Evolutionary conservation across 495 filamentous ascomycete genomes (phyloP), one percentile per base, ranked within the genome.

Genomic region (Trichoderma erinaceum): DNA sequence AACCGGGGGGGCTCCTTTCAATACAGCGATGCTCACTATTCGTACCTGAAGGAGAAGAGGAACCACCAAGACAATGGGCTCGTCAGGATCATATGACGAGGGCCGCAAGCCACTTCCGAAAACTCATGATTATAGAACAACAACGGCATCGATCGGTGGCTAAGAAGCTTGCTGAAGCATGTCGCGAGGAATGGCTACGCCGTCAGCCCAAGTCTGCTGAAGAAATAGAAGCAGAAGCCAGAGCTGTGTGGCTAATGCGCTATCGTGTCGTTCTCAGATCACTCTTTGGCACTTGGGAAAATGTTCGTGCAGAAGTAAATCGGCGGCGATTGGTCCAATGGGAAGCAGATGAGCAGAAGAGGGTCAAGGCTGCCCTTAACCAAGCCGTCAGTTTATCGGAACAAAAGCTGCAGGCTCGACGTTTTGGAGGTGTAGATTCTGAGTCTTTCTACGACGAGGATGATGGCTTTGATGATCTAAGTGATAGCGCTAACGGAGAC

Each of bases 1-100:
- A 90, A 72, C 86, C 88, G 32, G 91, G 91, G 32, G 92, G 96
- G 0, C 72, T 91, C 10, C 82, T 98, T 35, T 91, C 88, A 69
- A 75, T 81, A 46, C 87, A 88, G 64, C 83, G 84, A 23, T 95
- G 90, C 74, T 90, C 87, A 4, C 79, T 90, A 38, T 96, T 89
- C 72, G 81, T 86, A n/a, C 88, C 89, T 0, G 92, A 97, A 32
- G 83, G 87, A 0, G 91, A 90, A 68, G 83, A 87, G 58, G 89
- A 92, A 69, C 91, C 90, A 3, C 84, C 88, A 7, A 85, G 84
- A 68, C 92, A 91, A 66, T 97, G 91, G 78, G 87, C 88, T 18
- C 93, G 97, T 73, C 84, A 86, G 68, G 93, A 97, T 73, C 90
- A 97, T 73, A 82, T 98, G 10, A 84, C 91, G 52, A 86, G 88